Percentiles rank a stretch among this genome's conserved stretches.
These are phyloP conservation scores for Podila minutissima DNA, from an alignment of 192 early-diverging fungal species.

Conservation along the genomic window DNA sequence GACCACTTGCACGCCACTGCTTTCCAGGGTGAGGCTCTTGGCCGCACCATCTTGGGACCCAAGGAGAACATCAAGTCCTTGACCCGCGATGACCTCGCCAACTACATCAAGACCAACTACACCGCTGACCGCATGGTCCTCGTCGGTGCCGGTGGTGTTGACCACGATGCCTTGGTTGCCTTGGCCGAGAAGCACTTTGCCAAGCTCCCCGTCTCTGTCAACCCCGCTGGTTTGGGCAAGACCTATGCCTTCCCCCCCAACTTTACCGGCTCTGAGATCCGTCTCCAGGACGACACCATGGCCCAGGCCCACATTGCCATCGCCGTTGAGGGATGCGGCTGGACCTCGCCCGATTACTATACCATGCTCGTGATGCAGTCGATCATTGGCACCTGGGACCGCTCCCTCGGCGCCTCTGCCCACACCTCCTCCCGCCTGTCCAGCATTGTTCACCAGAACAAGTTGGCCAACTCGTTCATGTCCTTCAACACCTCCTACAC, in stretches of 20 bases:
- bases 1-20: slow-evolving; percentile 97
- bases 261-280: slow-evolving; percentile 93
- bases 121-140: slow-evolving; percentile 98
- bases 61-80: slow-evolving; percentile 94
- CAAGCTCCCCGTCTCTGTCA: slow-evolving; percentile 66
- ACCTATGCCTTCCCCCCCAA: slow-evolving; percentile 65
- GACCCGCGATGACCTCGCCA: slow-evolving; percentile 82
- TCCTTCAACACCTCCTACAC: slow-evolving; percentile 99
- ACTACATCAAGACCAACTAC: slow-evolving; percentile 96
- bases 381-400: slow-evolving; percentile 97
- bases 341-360: slow-evolving; percentile 97
- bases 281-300: slow-evolving; percentile 88
- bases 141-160: slow-evolving; percentile 90
- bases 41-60: slow-evolving; percentile 94
- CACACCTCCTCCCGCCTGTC: slow-evolving; percentile 91
- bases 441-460: slow-evolving; percentile 80
- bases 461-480: slow-evolving; percentile 98
- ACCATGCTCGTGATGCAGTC: slow-evolving; percentile 94
- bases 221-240: slow-evolving; percentile 58
- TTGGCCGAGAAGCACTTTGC: slow-evolving; percentile 96
- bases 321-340: slow-evolving; percentile 95
- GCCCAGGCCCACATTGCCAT: slow-evolving; percentile 96
- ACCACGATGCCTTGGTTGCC: slow-evolving; percentile 92
- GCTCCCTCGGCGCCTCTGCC: slow-evolving; percentile 87
- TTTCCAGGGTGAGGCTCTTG: slow-evolving; percentile 88